Evolutionary conservation across 768 basidiomycete species (phyloP), one percentile per base, ranked within the genome.

Genomic region (Kwoniella heveanensis): DNA sequence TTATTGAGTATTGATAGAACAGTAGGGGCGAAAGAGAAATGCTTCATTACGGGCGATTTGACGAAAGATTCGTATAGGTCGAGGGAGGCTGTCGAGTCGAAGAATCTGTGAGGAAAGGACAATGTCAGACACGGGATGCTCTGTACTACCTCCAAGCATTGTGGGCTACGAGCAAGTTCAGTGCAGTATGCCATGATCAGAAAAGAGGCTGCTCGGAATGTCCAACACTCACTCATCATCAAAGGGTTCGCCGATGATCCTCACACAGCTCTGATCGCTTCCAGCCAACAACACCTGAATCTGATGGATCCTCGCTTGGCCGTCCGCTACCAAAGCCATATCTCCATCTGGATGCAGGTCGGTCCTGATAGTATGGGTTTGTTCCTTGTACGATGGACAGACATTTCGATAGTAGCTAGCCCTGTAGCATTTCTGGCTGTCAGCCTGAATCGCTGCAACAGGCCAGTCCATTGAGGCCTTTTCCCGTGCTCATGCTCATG

Each of bases 1-100:
- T 65, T 58, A 50, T 79, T 77, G 32, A 79, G 54, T 49, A 78
- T 73, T 48, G 59, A 27, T 1, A 79, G 65, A 12, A 79, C 73
- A 2, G 67, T 68, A 1, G 75, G 68, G 10, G 78, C 76, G 60
- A 77, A 76, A 7, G 71, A 59, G 50, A 77, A 77, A 37, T 78
- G 77, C 50, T 74, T 72, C 66, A 78, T 69, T n/a, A 73, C 77
- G 1, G 77, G 75, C 9, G 77, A 76, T 17, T 59, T 44, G 44
- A 68, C 57, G 25, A 79, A 65, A 2, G 65, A 62, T 22, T 77
- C 73, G 57, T 71, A 71, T 32, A 77, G 30, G 22, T 73, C 68
- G 2, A 76, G 51, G 5, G 73, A 73, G 1, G 70, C 69, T 6
- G 48, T 44, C 4, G 78, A 75, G 55, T 77, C 73, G 72, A 79